Base-by-base conservation (phyloP, 208 protist genomes). In the Trypanosoma melophagium region DNA sequence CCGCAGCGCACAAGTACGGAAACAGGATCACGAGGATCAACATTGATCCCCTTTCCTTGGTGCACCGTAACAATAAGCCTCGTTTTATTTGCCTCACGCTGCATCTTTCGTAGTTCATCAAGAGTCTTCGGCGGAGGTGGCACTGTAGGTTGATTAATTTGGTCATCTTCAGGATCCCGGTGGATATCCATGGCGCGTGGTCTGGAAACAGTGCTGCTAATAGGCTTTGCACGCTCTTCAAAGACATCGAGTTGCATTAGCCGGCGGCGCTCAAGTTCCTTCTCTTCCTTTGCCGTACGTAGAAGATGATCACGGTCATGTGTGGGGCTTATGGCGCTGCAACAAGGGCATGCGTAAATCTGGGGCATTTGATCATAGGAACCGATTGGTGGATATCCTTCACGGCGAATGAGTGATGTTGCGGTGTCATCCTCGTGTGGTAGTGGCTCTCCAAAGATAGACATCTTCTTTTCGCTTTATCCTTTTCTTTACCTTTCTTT, bases 361-460 rank as follows among this genome's bases (percentile, higher is more conserved):
- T 94, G 69, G 7, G 90, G 90, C 76, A 93, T 93, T 77, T 96
- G 90, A 62, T 87, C 76, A 71, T 94, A 94, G 16, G 79, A 81
- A 19, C 71, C 72, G 40, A 87, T 70, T 2, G 90, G 90, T 21
- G 90, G 90, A 70, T 79, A 96, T 40, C 90, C 90, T 44, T 76
- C 64, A 47, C 87, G 85, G 52, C 90, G 90, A 49, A 96, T 96
- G 60, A 96, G 79, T 35, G 90, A 93, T 14, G 82, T 77, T 8
- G 87, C 87, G 14, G 90, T 96, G 77, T 96, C 88, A 79, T 96
- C 90, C 76, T 96, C 90, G 67, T 89, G 79, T 1, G 90, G 90
- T 53, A 92, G 83, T 0, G 87, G 69, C 44, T 86, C 86, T 58
- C 90, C 90, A 63, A 93, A 95, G 40, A 95, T 77, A 44, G 90